Evolutionary conservation across 805 yeast genomes (phyloP).

Genomic region (Wickerhamiella kurtzmanii): DNA sequence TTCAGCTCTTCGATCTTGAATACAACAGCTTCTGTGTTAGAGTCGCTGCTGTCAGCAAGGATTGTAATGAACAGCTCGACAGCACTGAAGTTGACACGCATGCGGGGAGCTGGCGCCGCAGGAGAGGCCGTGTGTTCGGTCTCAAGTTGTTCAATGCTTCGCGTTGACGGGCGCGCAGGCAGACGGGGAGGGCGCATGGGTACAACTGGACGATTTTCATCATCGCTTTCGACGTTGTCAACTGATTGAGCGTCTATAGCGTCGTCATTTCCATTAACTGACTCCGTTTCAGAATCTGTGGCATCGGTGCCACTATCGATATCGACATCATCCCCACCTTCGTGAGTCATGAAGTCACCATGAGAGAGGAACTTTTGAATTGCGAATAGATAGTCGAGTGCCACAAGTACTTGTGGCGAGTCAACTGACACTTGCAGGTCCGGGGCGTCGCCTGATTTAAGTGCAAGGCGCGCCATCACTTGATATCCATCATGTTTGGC

Average conservation of each 20-base stretch:
- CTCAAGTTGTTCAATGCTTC: not conserved
- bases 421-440: constrained; percentile 37
- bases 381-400: constrained; percentile 75
- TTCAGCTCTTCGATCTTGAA: constrained; percentile 72
- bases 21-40: constrained; percentile 74
- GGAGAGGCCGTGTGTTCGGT: not conserved
- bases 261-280: not conserved
- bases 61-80: constrained; percentile 65
- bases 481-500: constrained; percentile 52
- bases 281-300: not conserved
- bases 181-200: not conserved
- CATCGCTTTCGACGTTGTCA: constrained; percentile 8
- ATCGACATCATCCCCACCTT: constrained; percentile 11
- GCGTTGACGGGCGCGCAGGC: not conserved
- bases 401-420: constrained; percentile 67
- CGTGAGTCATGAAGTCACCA: constrained; percentile 29
- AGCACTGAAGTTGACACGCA: constrained; percentile 35
- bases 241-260: not conserved
- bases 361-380: constrained; percentile 49
- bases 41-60: constrained; percentile 61
- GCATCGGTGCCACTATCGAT: constrained; percentile 8
- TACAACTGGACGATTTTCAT: constrained; percentile 3
- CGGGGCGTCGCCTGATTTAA: constrained; percentile 15
- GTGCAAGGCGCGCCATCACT: constrained; percentile 38
- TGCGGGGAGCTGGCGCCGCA: constrained; percentile 23